phyloP scores from a whole-genome alignment of 768 basidiomycete genomes.

The Pleurotus djamor region DNA sequence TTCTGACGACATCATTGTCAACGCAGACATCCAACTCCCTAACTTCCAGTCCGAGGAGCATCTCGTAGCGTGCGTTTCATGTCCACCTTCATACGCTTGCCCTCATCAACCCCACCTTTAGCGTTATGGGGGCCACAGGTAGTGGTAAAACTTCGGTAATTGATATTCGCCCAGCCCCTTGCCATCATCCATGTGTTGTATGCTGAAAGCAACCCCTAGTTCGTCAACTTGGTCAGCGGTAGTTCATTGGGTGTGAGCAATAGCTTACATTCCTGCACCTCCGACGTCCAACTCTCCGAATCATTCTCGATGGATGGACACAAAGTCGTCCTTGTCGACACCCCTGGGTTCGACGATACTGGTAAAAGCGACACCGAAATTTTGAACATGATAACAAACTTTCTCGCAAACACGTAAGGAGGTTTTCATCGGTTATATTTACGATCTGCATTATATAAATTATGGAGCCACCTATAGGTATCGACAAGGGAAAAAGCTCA shows the following conservation, averaged over 20 bases:
- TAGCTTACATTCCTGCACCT: conserved; percentile 37
- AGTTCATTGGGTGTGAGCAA: conserved; percentile 31
- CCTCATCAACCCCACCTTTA: not conserved
- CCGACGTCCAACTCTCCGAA: conserved; percentile 22
- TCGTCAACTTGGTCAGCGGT: conserved; percentile 38
- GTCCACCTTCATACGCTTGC: not conserved
- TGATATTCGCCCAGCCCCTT: not conserved
- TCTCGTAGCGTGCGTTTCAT: conserved; percentile 7
- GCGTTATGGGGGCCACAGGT: conserved; percentile 14
- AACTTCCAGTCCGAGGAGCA: conserved; percentile 14
- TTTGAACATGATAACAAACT: conserved; percentile 27
- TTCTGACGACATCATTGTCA: no score
- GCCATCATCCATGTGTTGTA: not conserved
- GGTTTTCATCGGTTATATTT: conserved; percentile 14
- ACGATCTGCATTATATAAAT: conserved; percentile 15
- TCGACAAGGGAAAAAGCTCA: conserved; percentile 19
- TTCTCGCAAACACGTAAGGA: conserved; percentile 16
- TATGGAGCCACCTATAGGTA: conserved; percentile 8
- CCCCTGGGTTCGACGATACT: conserved; percentile 44
- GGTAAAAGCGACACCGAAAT: conserved; percentile 28
- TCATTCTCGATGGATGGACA: conserved; percentile 26
- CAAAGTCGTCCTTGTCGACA: conserved; percentile 34
- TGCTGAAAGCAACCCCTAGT: conserved; percentile 20
- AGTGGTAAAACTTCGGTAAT: conserved; percentile 15
- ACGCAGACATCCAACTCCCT: no score